Percentiles rank a stretch among this genome's conserved stretches.
These are phyloP conservation scores for Phytophthora brassicae DNA, from an alignment of 352 stramenopile genomes.

Conservation along the genomic window DNA sequence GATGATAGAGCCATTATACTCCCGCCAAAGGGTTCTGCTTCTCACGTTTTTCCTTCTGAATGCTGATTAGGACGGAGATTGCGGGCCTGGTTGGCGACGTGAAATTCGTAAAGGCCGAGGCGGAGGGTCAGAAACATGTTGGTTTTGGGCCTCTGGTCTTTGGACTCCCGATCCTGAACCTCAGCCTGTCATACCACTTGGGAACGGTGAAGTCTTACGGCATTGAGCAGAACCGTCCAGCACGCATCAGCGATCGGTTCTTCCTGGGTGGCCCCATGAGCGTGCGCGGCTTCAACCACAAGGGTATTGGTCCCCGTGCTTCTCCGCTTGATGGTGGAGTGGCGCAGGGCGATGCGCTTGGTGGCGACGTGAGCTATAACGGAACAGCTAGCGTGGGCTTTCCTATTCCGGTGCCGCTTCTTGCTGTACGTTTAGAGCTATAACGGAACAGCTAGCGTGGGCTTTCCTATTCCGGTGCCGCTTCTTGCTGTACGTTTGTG, in stretches of 20 bases:
- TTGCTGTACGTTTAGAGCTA: too few relatives aligned
- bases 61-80: constrained; percentile 73
- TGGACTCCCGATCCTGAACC: constrained; percentile 76
- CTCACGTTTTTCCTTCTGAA: not conserved
- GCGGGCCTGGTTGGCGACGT: constrained; percentile 86
- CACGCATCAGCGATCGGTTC: constrained; percentile 91
- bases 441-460: constrained; percentile 78
- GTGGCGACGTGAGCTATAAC: constrained; percentile 89
- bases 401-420: too few relatives aligned
- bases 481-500: constrained; percentile 69
- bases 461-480: constrained; percentile 87
- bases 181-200: constrained; percentile 79
- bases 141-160: constrained; percentile 63
- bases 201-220: constrained; percentile 82
- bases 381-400: constrained; percentile 85
- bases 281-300: constrained; percentile 91
- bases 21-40: not conserved
- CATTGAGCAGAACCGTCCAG: constrained; percentile 66
- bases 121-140: constrained; percentile 84
- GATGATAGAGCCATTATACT: not conserved
- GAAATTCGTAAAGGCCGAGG: constrained; percentile 87
- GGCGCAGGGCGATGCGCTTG: constrained; percentile 80
- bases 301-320: constrained; percentile 86
- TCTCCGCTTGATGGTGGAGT: constrained; percentile 87
- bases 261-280: constrained; percentile 89